phyloP scores from a whole-genome alignment of 331 rosid genomes.

The Pyrus hybrid region DNA sequence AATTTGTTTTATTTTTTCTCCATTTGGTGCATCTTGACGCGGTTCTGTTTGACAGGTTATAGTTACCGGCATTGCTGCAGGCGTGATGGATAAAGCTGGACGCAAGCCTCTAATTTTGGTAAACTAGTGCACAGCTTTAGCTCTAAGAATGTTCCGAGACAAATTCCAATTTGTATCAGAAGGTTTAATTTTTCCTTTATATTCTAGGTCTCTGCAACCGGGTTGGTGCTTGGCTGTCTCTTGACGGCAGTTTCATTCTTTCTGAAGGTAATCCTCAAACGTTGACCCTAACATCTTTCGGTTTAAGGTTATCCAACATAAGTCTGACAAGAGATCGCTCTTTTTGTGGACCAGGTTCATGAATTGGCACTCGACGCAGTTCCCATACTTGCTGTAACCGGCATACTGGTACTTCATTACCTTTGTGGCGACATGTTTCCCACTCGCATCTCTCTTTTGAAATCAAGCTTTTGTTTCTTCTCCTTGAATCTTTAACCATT shows the following conservation, averaged over 20 bases:
- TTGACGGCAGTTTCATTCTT: conserved; percentile 64
- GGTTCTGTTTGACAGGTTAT: conserved; percentile 39
- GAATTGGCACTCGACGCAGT: conserved; percentile 37
- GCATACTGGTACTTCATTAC: conserved; percentile 56
- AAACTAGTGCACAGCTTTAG: conserved; percentile 6
- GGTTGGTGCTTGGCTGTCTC: conserved; percentile 55
- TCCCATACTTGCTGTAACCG: conserved; percentile 62
- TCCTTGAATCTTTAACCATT: neutral
- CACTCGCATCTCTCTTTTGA: neutral
- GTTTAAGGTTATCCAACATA: neutral
- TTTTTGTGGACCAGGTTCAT: conserved; percentile 47
- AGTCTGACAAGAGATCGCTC: neutral
- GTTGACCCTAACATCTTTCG: neutral
- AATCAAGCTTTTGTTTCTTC: neutral
- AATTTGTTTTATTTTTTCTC: neutral
- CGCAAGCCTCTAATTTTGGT: conserved; percentile 86
- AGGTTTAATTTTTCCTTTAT: conserved; percentile 5
- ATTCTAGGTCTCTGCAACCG: conserved; percentile 58
- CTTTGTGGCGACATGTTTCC: neutral
- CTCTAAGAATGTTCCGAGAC: conserved; percentile 1
- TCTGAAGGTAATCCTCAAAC: conserved; percentile 47
- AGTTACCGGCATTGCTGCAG: conserved; percentile 54
- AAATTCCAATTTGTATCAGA: neutral
- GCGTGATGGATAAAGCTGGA: conserved; percentile 59
- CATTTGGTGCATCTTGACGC: neutral